A percentile compares a stretch with the other conserved stretches of the same genome.
Conservation (phyloP, 2,329 filamentous ascomycete species). For the Fusarium piperis region DNA sequence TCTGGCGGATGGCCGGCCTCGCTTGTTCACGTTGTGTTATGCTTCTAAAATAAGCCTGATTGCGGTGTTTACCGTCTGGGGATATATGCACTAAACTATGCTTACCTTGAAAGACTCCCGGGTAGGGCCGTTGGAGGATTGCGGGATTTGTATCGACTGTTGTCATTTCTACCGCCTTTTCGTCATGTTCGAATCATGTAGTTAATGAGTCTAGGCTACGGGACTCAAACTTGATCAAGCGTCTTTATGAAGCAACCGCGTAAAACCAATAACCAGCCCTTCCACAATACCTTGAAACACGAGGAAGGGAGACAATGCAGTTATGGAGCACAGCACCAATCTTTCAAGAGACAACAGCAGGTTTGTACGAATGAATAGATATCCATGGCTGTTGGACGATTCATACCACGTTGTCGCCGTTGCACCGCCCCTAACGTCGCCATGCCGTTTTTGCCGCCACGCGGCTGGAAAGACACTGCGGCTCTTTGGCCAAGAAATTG, state of each 20-base stretch:
- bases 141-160: not conserved
- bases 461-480: not conserved
- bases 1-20: not conserved
- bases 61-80: not conserved
- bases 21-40: not conserved
- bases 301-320: not conserved
- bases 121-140: not conserved
- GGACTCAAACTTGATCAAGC: not conserved
- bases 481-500: not conserved
- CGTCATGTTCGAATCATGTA: not conserved
- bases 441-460: not conserved
- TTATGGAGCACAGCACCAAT: not conserved
- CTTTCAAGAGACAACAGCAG: too few species aligned
- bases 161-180: not conserved
- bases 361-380: not conserved
- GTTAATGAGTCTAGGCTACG: not conserved
- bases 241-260: too few species aligned
- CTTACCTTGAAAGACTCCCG: not conserved
- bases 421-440: not conserved
- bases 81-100: not conserved
- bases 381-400: not conserved
- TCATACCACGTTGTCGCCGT: not conserved
- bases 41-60: not conserved
- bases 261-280: fast-evolving
- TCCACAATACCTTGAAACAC: not conserved